A percentile compares a stretch with the other conserved stretches of the same genome.
Conservation (phyloP, 176 grass and related monocot species). For the Raddia guianensis region DNA sequence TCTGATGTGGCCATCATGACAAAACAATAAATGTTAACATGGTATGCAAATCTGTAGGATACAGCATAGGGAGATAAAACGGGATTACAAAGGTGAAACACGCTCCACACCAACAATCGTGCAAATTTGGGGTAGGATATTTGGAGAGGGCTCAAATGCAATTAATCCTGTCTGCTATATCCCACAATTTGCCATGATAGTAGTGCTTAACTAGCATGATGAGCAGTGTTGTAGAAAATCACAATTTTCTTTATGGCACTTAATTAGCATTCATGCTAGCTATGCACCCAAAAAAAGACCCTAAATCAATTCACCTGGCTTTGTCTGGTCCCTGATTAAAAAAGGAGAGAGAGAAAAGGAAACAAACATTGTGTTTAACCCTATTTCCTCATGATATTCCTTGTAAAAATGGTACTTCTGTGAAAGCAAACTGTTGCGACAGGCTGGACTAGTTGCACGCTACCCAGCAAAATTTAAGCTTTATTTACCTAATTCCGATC, state of each 20-base stretch:
- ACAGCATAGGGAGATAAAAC: neutral
- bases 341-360: slow-evolving; percentile 1
- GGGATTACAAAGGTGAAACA: slow-evolving; percentile 1
- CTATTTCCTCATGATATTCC: neutral
- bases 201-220: neutral
- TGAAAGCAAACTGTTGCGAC: neutral
- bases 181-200: neutral
- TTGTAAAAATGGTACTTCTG: neutral
- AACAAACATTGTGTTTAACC: neutral
- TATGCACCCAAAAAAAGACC: neutral
- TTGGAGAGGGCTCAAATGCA: neutral
- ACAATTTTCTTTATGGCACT: neutral
- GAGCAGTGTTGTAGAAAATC: neutral
- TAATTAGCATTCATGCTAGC: neutral
- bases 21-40: neutral
- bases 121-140: neutral
- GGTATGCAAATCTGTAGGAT: neutral
- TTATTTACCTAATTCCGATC: too few relatives aligned
- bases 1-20: neutral
- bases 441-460: neutral
- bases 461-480: neutral
- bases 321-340: neutral
- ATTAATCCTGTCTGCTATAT: neutral
- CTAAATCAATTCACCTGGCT: neutral
- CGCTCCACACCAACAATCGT: neutral